Conservation (phyloP, 1,284 basidiomycete species). For the Coniferiporia weirii region DNA sequence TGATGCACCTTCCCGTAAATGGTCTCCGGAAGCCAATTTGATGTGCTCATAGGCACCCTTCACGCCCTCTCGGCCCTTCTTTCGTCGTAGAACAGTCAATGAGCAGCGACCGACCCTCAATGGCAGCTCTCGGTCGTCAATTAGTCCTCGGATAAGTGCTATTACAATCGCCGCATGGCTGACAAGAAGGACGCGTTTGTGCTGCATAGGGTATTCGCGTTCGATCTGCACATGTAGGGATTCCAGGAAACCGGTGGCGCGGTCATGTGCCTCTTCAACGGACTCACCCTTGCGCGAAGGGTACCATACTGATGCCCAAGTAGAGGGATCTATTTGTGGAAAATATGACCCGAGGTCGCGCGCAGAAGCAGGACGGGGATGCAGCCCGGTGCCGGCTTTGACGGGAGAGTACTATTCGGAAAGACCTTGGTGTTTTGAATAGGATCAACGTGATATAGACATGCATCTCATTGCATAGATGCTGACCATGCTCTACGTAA, state of each 20-base stretch:
- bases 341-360: constrained; percentile 47
- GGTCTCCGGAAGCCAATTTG: constrained; percentile 48
- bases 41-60: constrained; percentile 44
- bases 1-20: constrained; percentile 55
- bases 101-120: constrained; percentile 68
- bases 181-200: constrained; percentile 57
- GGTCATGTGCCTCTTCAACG: constrained; percentile 57
- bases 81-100: constrained; percentile 45
- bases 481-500: constrained; percentile 59
- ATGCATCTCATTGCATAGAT: neutral
- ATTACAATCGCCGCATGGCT: constrained; percentile 80
- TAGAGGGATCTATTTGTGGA: constrained; percentile 51
- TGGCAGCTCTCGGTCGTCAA: constrained; percentile 45
- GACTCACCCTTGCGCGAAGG: constrained; percentile 71
- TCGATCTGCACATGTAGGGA: constrained; percentile 50
- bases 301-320: constrained; percentile 61
- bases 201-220: constrained; percentile 35
- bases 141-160: constrained; percentile 57
- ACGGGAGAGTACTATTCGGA: constrained; percentile 84
- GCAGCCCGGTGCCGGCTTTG: constrained; percentile 58
- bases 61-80: constrained; percentile 21
- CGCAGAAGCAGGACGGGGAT: constrained; percentile 61
- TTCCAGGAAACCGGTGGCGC: constrained; percentile 48
- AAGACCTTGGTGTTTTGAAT: constrained; percentile 43
- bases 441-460: neutral